A percentile compares a stretch with the other conserved stretches of the same genome.
Evolutionary conservation across 345 rosid species (phyloP).

Genomic region (Jatropha curcas): DNA sequence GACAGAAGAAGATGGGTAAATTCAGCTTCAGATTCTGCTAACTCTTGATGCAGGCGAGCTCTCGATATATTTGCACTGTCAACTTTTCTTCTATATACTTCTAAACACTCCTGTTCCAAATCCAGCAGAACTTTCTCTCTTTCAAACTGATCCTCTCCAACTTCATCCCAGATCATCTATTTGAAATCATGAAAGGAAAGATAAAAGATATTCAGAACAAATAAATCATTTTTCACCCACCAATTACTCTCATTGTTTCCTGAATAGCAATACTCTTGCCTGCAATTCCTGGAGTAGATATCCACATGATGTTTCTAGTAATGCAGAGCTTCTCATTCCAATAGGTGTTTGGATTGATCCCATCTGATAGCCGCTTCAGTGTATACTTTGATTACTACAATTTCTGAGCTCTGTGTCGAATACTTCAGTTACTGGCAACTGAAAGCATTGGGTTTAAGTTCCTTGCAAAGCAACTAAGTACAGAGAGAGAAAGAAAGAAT

Average conservation of each 20-base stretch:
- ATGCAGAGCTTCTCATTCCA: constrained; percentile 59
- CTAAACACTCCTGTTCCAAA: constrained; percentile 87
- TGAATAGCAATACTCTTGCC: constrained; percentile 54
- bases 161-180: constrained; percentile 99
- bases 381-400: constrained; percentile 1
- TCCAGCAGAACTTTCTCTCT: constrained; percentile 85
- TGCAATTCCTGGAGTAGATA: constrained; percentile 86
- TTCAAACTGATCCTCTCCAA: constrained; percentile 75
- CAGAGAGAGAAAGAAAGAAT: constrained; percentile 17
- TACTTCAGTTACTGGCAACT: constrained; percentile 20
- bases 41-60: constrained; percentile 93
- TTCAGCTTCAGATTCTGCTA: constrained; percentile 97
- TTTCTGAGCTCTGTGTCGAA: constrained; percentile 18
- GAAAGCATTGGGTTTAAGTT: constrained; percentile 28
- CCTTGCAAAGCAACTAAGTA: constrained; percentile 31
- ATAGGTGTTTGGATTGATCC: constrained; percentile 65
- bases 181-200: constrained; percentile 2
- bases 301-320: constrained; percentile 76
- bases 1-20: constrained; percentile 92
- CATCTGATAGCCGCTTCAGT: constrained; percentile 40
- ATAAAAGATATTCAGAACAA: constrained; percentile 5
- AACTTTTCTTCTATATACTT: constrained; percentile 91
- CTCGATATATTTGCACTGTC: constrained; percentile 90
- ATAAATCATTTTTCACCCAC: background rate
- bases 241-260: constrained; percentile 5